These are phyloP conservation scores for Apium graveolens DNA, from an alignment of 129 eudicot genomes.

Conservation along the genomic window DNA sequence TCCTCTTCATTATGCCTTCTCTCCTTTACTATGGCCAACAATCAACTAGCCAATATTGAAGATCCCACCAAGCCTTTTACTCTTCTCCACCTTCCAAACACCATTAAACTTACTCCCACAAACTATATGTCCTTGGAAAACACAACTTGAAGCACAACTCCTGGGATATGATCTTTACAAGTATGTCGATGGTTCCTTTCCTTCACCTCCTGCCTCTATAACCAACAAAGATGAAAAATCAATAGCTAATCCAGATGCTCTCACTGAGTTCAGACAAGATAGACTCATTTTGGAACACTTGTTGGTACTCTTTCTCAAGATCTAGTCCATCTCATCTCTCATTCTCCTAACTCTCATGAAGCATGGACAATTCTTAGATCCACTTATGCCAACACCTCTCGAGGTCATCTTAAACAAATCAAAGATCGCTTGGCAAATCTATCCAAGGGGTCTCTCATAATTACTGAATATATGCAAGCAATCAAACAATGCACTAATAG, in stretches of 20 bases:
- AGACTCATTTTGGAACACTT: too few relatives aligned
- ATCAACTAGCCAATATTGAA: too few relatives aligned
- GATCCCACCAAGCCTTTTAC: too few relatives aligned
- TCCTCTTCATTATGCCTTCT: too few relatives aligned
- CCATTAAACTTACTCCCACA: neutral
- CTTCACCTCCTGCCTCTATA: neutral
- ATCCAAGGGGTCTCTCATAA: neutral
- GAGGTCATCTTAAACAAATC: neutral
- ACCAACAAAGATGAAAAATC: neutral
- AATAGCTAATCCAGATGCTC: too few relatives aligned
- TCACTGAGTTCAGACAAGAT: too few relatives aligned
- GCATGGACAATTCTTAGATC: neutral
- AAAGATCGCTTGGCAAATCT: neutral
- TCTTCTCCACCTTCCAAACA: too few relatives aligned
- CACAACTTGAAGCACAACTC: neutral
- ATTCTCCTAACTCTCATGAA: too few relatives aligned
- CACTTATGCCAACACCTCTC: neutral
- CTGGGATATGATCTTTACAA: neutral
- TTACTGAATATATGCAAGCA: too few relatives aligned
- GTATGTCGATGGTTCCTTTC: neutral
- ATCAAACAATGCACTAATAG: neutral
- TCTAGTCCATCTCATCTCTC: too few relatives aligned
- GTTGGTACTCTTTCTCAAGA: too few relatives aligned
- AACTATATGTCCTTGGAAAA: neutral
- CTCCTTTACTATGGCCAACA: too few relatives aligned